Percentiles rank a stretch among this genome's conserved stretches.
Conservation (phyloP, 768 basidiomycete species). For the Auriscalpium vulgare region DNA sequence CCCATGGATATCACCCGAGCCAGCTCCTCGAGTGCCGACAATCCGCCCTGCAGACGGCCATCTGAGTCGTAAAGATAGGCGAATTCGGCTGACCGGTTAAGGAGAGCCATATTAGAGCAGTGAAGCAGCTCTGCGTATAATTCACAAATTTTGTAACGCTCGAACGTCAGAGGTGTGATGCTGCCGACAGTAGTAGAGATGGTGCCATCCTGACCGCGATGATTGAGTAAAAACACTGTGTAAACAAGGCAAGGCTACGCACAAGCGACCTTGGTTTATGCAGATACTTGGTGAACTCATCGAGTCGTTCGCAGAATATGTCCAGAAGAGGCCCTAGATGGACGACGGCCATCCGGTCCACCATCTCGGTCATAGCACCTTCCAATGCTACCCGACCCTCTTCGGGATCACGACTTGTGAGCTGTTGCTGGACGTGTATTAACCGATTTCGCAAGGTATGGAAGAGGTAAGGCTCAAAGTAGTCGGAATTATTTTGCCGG, state of each 20-base stretch:
- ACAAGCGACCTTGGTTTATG: slow-evolving; percentile 71
- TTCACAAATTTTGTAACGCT: slow-evolving; percentile 94
- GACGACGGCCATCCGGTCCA: slow-evolving; percentile 81
- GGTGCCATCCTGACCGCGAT: slow-evolving; percentile 45
- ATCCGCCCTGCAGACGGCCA: slow-evolving; percentile 82
- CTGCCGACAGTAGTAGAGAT: slow-evolving; percentile 68
- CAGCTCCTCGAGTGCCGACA: slow-evolving; percentile 76
- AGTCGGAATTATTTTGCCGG: slow-evolving; percentile 96
- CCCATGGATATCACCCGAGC: slow-evolving; percentile 74
- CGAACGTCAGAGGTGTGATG: slow-evolving; percentile 80
- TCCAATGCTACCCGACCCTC: slow-evolving; percentile 63
- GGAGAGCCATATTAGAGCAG: slow-evolving; percentile 94
- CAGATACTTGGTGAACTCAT: slow-evolving; percentile 63
- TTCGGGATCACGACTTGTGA: slow-evolving; percentile 37
- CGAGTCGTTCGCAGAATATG: slow-evolving; percentile 60
- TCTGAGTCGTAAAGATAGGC: slow-evolving; percentile 70
- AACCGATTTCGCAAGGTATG: slow-evolving; percentile 88
- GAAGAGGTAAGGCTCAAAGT: slow-evolving; percentile 95
- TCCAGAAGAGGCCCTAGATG: slow-evolving; percentile 80
- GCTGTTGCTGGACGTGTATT: slow-evolving; percentile 77
- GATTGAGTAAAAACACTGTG: slow-evolving; percentile 3
- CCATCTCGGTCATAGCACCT: slow-evolving; percentile 70
- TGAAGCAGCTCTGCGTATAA: slow-evolving; percentile 94
- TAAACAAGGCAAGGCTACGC: slow-evolving; percentile 21
- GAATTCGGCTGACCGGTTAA: slow-evolving; percentile 72